Base-by-base conservation (phyloP, 371 early-diverging fungal species). In the Conidiobolus incongruus region DNA sequence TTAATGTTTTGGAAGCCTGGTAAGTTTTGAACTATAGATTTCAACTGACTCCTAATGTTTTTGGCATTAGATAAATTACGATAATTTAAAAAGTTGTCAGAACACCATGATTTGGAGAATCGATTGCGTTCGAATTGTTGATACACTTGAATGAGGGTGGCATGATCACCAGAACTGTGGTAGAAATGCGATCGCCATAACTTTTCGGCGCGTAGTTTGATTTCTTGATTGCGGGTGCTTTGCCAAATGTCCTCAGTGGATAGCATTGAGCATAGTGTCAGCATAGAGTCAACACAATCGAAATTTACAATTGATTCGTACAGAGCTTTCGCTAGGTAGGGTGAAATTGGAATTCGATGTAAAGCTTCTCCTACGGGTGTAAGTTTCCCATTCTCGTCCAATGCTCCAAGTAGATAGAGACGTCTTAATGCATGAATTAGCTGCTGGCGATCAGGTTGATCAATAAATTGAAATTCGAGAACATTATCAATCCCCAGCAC, bases 321-420 rank as follows among this genome's bases (percentile, higher is more conserved):
- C 26, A 98, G 57, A 7, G 91, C 75, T 46, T 88, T 81, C 35
- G 92, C 77, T 37, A 94, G 54, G 58, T 85, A 82, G 4, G 99
- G 98, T 32, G 88, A 84, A 23, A 93, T 62, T 0, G 98, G 98
- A 44, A 94, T 93, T 51, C 75, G 71, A 21, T 85, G 81, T 95
- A 99, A 95, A 13, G 81, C 61, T 1, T 81, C 69, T 0, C 99
- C 99, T 1, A 92, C 63, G 35, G 79, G 75, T 3, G 96, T 98
- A 39, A 99, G 53, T 30, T 73, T 70, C 28, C 94, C 95, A 4
- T 66, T 65, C 20, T 75, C 73, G 51, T 95, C 87, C 24, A 99
- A 71, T 0, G 91, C 98, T n/a, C 92, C 98, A 13, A 99, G 59
- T 11, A 88, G 67, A 53, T 84, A 91, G 4, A 99, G 64, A 49